Conservation (phyloP, 345 rosid species). For the Combretum micranthum region DNA sequence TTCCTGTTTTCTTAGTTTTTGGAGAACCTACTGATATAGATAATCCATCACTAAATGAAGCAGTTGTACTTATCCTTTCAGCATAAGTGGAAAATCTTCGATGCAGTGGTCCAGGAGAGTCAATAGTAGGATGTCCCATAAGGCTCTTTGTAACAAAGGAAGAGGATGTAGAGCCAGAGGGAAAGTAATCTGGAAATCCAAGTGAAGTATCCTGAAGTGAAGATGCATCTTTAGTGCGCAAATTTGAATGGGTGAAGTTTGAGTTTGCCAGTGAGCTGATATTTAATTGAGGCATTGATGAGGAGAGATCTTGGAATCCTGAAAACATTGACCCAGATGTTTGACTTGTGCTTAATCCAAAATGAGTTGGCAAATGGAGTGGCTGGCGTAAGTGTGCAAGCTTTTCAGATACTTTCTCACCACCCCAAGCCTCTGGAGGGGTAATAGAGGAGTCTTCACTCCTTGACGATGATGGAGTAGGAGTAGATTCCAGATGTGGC, state of each 20-base stretch:
- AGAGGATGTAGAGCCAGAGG: conserved; percentile 47
- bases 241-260: conserved; percentile 34
- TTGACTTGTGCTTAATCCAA: conserved; percentile 42
- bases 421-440: conserved; percentile 99
- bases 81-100: conserved; percentile 71
- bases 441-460: conserved; percentile 71
- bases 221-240: conserved; percentile 43
- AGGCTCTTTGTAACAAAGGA: conserved; percentile 38
- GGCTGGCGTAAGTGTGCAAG: conserved; percentile 43
- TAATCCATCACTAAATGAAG: conserved; percentile 64
- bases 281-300: conserved; percentile 44
- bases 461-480: conserved; percentile 65
- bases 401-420: conserved; percentile 77
- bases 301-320: conserved; percentile 53
- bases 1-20: conserved; percentile 85
- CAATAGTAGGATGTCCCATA: conserved; percentile 37
- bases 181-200: conserved; percentile 43
- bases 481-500: conserved; percentile 36
- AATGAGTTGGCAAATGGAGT: conserved; percentile 49
- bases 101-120: conserved; percentile 42
- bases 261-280: conserved; percentile 31
- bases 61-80: conserved; percentile 79
- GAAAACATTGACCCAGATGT: conserved; percentile 63
- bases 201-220: conserved; percentile 38
- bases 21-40: conserved; percentile 60